Base-by-base conservation (phyloP, 2,329 filamentous ascomycete species). In the Xylariales sp. region DNA sequence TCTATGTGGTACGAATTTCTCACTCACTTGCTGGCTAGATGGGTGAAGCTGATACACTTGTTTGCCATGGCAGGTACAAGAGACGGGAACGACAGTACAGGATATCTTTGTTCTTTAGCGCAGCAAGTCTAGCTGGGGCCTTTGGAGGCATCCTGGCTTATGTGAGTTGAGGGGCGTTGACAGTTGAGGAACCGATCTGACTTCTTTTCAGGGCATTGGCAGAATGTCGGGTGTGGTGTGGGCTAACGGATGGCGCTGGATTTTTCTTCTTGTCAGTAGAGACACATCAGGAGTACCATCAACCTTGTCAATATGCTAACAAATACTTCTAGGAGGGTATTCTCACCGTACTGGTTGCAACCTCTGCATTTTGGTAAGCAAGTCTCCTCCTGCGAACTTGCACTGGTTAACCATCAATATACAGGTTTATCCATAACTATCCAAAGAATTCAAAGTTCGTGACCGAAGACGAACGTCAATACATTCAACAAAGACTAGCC, bases 381-480 rank as follows among this genome's bases (percentile, higher is more conserved):
- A n/a, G 14, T 7, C 7, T 16, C 4, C 7, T 21, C 19, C 2
- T 9, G 34, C 9, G 16, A 21, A 16, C 20, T 4, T 15, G 28
- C 4, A 10, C 15, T 20, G 7, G 27, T 27, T 31, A 22, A 39
- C 7, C 24, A 25, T n/a, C 12, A 9, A 16, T 24, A 14, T 15
- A 3, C n/a, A 40, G 38, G 28, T 80, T 84, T 57, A 76, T 86
- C n/a, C 70, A 81, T 40, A 82, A 86, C 58, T 83, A 82, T 42
- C 80, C 80, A 0, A 65, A 70, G 24, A 81, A 71, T 0, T 76
- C 80, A 3, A 66, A 65, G 2, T 84, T 83, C 47, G 63, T 84
- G 8, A 70, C 64, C 0, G 63, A 74, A 6, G 62, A 62, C 4
- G 77, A 82, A 51, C 68, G 80, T 2, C 62, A 67, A 0, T 78